phyloP scores from a whole-genome alignment of 139 green algal genomes.

The Trebouxia sp. region DNA sequence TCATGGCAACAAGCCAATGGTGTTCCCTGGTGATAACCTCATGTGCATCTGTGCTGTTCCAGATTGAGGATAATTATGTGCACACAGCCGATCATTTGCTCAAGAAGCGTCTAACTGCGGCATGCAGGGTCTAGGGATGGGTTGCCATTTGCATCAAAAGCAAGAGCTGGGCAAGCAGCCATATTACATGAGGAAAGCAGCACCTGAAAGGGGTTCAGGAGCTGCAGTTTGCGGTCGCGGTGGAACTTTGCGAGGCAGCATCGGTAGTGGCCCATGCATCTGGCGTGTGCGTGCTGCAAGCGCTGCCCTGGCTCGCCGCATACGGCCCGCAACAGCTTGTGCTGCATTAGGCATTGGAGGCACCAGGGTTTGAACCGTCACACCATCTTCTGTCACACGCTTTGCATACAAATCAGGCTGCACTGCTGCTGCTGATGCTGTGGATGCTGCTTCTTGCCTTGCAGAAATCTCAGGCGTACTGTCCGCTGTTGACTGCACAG shows the following conservation, averaged over 20 bases:
- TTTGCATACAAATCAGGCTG: background rate
- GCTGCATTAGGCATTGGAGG: background rate
- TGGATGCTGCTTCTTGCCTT: too few species aligned
- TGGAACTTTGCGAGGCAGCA: constrained; percentile 3
- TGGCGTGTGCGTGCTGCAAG: background rate
- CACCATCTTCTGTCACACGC: background rate
- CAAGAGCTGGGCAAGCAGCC: background rate
- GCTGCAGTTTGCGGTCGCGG: background rate
- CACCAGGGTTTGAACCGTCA: constrained; percentile 15
- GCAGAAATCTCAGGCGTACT: too few species aligned
- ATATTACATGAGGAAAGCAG: too few species aligned
- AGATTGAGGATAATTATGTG: background rate
- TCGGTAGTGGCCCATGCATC: constrained; percentile 16
- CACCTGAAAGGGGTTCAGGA: background rate
- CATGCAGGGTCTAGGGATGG: background rate
- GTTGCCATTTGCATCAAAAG: background rate
- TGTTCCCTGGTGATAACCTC: too few species aligned
- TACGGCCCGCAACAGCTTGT: background rate
- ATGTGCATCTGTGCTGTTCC: background rate
- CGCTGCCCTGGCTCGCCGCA: background rate
- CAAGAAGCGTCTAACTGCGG: background rate
- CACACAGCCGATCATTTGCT: background rate
- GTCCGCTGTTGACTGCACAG: too few species aligned
- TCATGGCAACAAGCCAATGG: too few species aligned
- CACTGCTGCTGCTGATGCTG: too few species aligned